phyloP scores from a whole-genome alignment of 345 rosid species.

The Ceriops decandra region DNA sequence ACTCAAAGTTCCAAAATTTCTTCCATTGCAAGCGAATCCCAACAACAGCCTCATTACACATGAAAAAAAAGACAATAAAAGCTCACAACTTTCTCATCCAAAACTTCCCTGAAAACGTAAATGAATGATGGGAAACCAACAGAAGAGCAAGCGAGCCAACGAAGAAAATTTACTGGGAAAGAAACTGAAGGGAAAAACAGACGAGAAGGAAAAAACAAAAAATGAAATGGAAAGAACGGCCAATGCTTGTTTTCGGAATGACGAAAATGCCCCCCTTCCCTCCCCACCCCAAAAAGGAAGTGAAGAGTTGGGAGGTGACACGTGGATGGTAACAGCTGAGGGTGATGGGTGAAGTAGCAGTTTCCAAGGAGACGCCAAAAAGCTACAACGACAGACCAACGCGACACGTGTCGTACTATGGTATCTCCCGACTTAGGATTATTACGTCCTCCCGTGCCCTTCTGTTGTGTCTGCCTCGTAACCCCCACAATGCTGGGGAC shows the following conservation, averaged over 20 bases:
- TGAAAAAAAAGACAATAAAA: neutral
- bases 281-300: neutral
- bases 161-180: neutral
- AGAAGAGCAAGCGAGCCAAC: neutral
- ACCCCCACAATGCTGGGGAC: neutral
- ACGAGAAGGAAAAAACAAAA: neutral
- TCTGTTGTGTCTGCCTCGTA: slow-evolving; percentile 1
- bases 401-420: slow-evolving; percentile 25
- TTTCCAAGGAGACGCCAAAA: slow-evolving; percentile 33
- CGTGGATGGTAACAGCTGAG: slow-evolving; percentile 27
- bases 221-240: neutral
- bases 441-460: slow-evolving; percentile 8
- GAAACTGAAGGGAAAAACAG: neutral
- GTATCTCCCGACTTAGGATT: neutral
- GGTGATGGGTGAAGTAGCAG: slow-evolving; percentile 23
- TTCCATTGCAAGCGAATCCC: slow-evolving; percentile 1
- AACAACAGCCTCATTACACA: neutral
- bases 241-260: neutral
- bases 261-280: neutral
- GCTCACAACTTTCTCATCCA: slow-evolving; percentile 9
- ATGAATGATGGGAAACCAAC: neutral
- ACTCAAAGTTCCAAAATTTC: slow-evolving; percentile 21
- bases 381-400: neutral
- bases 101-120: neutral
- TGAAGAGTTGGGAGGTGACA: slow-evolving; percentile 6